A percentile compares a stretch with the other conserved stretches of the same genome.
Evolutionary conservation across 2,329 filamentous ascomycete genomes (phyloP).

Genomic region (Aspergillus latus): DNA sequence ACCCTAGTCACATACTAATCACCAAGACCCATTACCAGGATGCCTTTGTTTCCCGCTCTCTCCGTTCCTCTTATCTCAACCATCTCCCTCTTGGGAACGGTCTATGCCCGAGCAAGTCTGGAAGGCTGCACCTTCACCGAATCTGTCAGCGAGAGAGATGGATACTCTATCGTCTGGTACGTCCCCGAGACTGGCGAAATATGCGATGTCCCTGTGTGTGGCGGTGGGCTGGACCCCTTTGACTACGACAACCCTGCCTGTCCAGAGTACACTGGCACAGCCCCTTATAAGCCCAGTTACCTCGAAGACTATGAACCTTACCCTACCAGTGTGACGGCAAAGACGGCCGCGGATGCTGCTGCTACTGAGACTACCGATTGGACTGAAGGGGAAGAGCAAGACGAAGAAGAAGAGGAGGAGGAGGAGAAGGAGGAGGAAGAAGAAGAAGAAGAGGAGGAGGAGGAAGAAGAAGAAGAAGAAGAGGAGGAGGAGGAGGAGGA

Average conservation of each 20-base stretch:
- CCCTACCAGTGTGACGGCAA: background rate
- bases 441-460: too few relatives aligned
- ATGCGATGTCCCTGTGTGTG: slow-evolving; percentile 65
- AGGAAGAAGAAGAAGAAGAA: too few relatives aligned
- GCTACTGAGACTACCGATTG: background rate
- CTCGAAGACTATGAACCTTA: slow-evolving; percentile 4
- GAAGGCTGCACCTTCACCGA: slow-evolving; percentile 27
- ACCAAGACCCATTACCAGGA: too few relatives aligned
- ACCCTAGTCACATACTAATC: background rate
- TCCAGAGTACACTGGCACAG: slow-evolving; percentile 27
- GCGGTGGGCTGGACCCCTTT: slow-evolving; percentile 64
- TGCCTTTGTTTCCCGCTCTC: background rate
- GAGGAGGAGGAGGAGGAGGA: too few relatives aligned
- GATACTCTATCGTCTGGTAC: slow-evolving; percentile 50
- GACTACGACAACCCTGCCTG: slow-evolving; percentile 66
- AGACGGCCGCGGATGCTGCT: background rate
- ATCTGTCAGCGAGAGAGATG: slow-evolving; percentile 27
- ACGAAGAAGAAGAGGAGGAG: too few relatives aligned
- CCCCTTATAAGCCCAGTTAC: slow-evolving; percentile 13
- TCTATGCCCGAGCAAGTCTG: slow-evolving; percentile 27
- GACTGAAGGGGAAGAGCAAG: background rate
- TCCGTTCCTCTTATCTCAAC: background rate
- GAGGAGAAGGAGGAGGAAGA: too few relatives aligned
- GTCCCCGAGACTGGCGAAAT: slow-evolving; percentile 64
- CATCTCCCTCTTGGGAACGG: background rate